Percentiles rank a stretch among this genome's conserved stretches.
phyloP scores from a whole-genome alignment of 2,329 filamentous ascomycete species.

The Diaporthe capsici region DNA sequence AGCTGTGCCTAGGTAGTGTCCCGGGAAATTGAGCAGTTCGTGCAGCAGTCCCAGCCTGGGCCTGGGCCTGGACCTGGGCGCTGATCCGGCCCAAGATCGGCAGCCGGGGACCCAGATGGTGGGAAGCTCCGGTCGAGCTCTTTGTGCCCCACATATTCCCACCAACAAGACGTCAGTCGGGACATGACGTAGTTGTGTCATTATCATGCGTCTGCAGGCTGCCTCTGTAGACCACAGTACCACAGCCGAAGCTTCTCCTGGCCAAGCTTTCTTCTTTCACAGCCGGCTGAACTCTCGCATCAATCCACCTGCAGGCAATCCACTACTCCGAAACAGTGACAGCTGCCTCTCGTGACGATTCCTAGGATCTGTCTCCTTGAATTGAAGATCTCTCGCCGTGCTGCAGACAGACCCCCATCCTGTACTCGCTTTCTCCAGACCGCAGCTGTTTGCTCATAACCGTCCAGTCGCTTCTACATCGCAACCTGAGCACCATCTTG shows the following conservation, averaged over 20 bases:
- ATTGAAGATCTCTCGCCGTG: not conserved
- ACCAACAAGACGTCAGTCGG: conserved; percentile 26
- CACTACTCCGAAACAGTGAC: not conserved
- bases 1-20: not conserved
- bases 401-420: not conserved
- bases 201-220: conserved; percentile 4
- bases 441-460: not conserved
- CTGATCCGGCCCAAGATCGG: conserved; percentile 19
- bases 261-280: not conserved
- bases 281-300: not conserved
- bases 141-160: conserved; percentile 16
- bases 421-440: not conserved
- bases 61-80: not conserved
- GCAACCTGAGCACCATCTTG: not conserved
- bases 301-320: not conserved
- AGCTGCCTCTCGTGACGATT: not conserved
- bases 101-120: not conserved
- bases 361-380: not conserved
- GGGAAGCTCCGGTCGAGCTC: conserved; percentile 15
- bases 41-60: not conserved
- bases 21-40: not conserved
- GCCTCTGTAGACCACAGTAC: not conserved
- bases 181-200: conserved; percentile 19
- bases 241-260: not conserved
- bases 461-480: not conserved